These are phyloP conservation scores for Tolypocladium amazonense DNA, from an alignment of 2,329 filamentous ascomycete genomes.

Conservation along the genomic window DNA sequence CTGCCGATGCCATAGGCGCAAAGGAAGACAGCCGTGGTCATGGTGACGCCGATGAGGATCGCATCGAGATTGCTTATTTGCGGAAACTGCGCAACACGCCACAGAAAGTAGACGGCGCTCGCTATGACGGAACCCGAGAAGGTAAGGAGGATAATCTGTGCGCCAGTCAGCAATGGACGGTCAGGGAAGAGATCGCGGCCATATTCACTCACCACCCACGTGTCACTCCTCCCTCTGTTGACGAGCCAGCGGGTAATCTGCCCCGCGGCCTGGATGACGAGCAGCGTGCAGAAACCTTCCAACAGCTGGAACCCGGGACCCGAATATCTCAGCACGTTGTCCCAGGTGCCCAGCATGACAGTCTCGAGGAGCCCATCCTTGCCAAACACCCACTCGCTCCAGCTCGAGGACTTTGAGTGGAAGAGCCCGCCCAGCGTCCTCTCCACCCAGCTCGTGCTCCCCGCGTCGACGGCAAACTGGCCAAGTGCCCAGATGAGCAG, in stretches of 20 bases:
- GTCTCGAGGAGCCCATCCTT: constrained; percentile 71
- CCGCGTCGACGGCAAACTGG: constrained; percentile 88
- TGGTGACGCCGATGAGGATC: constrained; percentile 80
- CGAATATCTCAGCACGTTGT: constrained; percentile 78
- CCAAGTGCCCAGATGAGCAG: constrained; percentile 93
- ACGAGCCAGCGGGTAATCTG: constrained; percentile 94
- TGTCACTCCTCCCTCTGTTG: constrained; percentile 86
- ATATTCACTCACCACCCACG: constrained; percentile 69
- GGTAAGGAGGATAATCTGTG: constrained; percentile 75
- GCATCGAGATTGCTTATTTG: constrained; percentile 89
- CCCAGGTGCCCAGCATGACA: constrained; percentile 76
- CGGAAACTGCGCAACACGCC: constrained; percentile 88
- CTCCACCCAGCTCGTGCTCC: constrained; percentile 68
- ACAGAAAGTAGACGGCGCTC: constrained; percentile 90
- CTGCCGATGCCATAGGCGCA: constrained; percentile 91
- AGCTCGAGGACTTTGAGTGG: constrained; percentile 50
- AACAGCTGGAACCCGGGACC: constrained; percentile 89
- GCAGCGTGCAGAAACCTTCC: constrained; percentile 91
- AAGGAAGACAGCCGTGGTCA: constrained; percentile 86
- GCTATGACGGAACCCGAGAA: constrained; percentile 86
- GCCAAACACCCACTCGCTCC: constrained; percentile 84
- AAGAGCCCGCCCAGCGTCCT: constrained; percentile 61
- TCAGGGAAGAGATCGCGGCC: neutral
- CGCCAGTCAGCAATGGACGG: constrained; percentile 21
- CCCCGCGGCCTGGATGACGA: constrained; percentile 90